A percentile compares a stretch with the other conserved stretches of the same genome.
phyloP scores from a whole-genome alignment of 2,329 filamentous ascomycete species.

The Sporothrix humicola region DNA sequence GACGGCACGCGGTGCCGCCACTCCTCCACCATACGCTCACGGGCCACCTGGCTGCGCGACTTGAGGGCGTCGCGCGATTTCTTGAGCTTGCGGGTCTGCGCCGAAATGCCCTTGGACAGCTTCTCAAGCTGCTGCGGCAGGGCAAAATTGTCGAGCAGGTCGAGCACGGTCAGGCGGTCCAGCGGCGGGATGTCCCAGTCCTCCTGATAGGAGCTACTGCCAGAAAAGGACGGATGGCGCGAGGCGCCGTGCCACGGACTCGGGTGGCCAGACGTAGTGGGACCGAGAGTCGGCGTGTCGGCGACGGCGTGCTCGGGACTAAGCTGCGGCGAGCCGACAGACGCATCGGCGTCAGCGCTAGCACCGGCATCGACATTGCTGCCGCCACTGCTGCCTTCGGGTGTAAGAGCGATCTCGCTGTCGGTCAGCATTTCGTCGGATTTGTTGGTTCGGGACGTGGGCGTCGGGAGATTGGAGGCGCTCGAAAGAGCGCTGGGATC shows the following conservation, averaged over 20 bases:
- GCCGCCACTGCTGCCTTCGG: conserved; percentile 48
- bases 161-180: conserved; percentile 88
- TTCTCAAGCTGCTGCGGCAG: conserved; percentile 89
- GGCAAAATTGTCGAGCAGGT: conserved; percentile 91
- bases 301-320: conserved; percentile 51
- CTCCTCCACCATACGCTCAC: conserved; percentile 88
- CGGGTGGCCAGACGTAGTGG: conserved; percentile 41
- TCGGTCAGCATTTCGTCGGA: conserved; percentile 50
- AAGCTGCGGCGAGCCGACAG: conserved; percentile 52
- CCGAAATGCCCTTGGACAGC: conserved; percentile 79
- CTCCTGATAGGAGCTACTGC: conserved; percentile 82
- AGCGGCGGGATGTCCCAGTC: conserved; percentile 90
- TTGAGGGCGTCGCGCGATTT: conserved; percentile 82
- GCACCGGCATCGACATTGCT: conserved; percentile 11
- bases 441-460: conserved; percentile 37
- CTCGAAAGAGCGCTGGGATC: conserved; percentile 37
- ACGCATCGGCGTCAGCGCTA: not conserved
- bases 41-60: conserved; percentile 76
- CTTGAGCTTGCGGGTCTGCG: conserved; percentile 83
- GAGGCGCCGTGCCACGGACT: conserved; percentile 55
- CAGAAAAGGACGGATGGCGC: conserved; percentile 80
- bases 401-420: conserved; percentile 52
- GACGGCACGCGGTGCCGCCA: conserved; percentile 86
- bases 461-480: not conserved
- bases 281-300: conserved; percentile 59